Evolutionary conservation across 306 rosid genomes (phyloP).

Genomic region (Styphnolobium japonicum): DNA sequence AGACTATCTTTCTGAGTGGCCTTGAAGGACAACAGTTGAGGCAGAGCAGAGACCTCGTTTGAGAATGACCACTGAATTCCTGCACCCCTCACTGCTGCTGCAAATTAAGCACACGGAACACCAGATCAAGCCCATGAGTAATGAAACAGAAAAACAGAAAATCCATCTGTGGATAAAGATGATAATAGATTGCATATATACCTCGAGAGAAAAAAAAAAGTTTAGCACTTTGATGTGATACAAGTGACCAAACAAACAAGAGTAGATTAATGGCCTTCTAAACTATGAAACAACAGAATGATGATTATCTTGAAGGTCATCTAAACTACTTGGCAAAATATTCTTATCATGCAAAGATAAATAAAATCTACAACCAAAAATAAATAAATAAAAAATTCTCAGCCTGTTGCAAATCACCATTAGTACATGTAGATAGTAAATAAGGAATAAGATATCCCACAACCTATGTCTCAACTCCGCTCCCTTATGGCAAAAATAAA

Average conservation of each 20-base stretch:
- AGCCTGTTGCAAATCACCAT: not conserved
- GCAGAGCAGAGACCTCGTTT: slow-evolving; percentile 62
- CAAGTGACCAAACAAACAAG: slow-evolving; percentile 6
- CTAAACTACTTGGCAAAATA: not conserved
- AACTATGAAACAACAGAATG: slow-evolving; percentile 4
- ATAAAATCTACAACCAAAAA: not conserved
- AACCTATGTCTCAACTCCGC: not conserved
- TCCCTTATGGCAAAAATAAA: too few relatives aligned
- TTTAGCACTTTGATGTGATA: not conserved
- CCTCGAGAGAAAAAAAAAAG: not conserved
- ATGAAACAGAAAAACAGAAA: not conserved
- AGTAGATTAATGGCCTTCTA: not conserved
- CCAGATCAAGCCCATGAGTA: not conserved
- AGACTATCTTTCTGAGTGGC: slow-evolving; percentile 58
- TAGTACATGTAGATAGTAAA: not conserved
- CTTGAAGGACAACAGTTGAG: slow-evolving; percentile 75
- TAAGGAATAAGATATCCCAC: not conserved
- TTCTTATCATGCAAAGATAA: not conserved
- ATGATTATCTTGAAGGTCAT: slow-evolving; percentile 2
- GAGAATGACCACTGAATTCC: slow-evolving; percentile 92
- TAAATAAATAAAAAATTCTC: too few relatives aligned
- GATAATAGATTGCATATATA: not conserved
- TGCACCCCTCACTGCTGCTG: slow-evolving; percentile 46
- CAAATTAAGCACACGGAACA: slow-evolving; percentile 20
- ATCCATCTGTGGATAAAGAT: not conserved